Evolutionary conservation across 768 basidiomycete genomes (phyloP), one percentile per base, ranked within the genome.

Genomic region (Stropharia rugosoannulata): DNA sequence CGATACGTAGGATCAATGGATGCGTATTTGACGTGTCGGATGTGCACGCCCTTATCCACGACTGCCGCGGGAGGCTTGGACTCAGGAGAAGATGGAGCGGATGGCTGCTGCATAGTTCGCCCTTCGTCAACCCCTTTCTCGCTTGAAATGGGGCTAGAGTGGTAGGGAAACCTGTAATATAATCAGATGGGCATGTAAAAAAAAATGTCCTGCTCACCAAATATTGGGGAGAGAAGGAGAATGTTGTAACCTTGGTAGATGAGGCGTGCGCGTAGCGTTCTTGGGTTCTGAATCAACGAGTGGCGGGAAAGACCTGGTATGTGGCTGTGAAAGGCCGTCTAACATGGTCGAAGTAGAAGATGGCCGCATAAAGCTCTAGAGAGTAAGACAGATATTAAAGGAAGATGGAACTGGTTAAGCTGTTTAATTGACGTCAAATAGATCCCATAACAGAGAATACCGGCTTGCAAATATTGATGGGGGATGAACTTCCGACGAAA

Each of bases 201-300:
- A 62, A 50, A 18, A 53, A 25, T 43, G 45, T 42, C 25, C 9
- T 36, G 66, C 76, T 55, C 46, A 86, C 86, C 85, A 82, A 59
- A 89, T 75, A 66, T 88, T 87, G 8, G 87, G 87, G 62, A 88
- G 75, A 11, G 87, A 89, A 8, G 86, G 86, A 5, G 86, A 84
- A 50, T 83, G 81, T 52, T 83, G 83, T 37, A 85, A 73, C 43
- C 81, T 80, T 15, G 78, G 75, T 46, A 79, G 79, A 59, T 75
- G 75, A 22, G 49, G 44, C 50, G 46, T 64, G 58, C 37, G 39
- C n/a, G 39, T 16, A 48, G n/a, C n/a, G 62, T 55, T 59, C 38
- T 64, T 64, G 64, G 57, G 66, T 64, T 19, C 13, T 22, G 37
- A 52, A 25, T 45, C 60, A 36, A 59, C 63, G 49, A 66, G 61